Evolutionary conservation across 179 eudicot species (phyloP).

Genomic region (Beta lomatogona): DNA sequence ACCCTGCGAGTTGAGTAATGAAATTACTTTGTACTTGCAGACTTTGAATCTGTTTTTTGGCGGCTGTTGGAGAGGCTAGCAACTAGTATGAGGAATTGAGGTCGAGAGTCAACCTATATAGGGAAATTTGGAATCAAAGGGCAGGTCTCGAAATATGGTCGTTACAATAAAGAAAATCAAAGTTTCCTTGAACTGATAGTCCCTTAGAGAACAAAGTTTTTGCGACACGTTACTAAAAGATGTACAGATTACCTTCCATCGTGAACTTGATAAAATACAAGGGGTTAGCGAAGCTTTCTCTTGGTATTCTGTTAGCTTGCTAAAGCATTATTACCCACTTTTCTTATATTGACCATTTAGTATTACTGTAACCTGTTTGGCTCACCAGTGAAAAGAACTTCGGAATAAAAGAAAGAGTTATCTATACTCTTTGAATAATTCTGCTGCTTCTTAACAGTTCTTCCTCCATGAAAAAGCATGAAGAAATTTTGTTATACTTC

Average conservation of each 20-base stretch:
- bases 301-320: neutral
- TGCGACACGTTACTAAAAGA: neutral
- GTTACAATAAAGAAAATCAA: neutral
- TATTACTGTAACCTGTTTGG: neutral
- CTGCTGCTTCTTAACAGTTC: neutral
- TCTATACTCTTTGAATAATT: neutral
- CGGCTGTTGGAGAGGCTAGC: neutral
- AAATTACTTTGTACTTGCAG: neutral
- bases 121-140: neutral
- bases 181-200: neutral
- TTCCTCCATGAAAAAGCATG: neutral
- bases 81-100: neutral
- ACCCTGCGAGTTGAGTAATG: too few relatives aligned
- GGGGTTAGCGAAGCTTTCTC: neutral
- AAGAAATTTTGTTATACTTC: neutral
- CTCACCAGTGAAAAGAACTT: neutral
- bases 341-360: neutral
- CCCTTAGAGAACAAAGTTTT: neutral
- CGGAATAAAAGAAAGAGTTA: neutral
- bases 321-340: neutral
- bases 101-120: neutral
- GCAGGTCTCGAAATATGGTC: neutral
- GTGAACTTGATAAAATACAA: conserved; percentile 1
- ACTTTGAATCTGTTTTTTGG: neutral
- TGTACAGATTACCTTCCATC: neutral